Evolutionary conservation across 2,329 filamentous ascomycete species (phyloP), one percentile per base, ranked within the genome.

Genomic region (Dactylonectria macrodidyma): DNA sequence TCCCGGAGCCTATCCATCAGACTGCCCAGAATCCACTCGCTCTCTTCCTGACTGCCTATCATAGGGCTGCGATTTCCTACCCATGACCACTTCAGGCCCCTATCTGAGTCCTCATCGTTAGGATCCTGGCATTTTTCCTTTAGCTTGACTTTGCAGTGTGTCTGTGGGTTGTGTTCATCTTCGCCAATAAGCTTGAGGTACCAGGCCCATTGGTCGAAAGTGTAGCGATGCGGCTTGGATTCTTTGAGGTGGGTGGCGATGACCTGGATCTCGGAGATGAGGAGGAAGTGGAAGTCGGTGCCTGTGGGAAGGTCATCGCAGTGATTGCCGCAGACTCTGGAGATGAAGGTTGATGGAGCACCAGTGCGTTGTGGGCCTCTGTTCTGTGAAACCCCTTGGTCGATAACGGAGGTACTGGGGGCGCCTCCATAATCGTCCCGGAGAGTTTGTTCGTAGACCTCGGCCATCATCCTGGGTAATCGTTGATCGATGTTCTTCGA

Each of bases 161-260:
- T 86, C 5, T 81, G 78, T 2, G 86, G 80, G 70, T 83, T 83
- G 62, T 80, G 81, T 75, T 91, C 89, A 76, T 91, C 88, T 75
- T 91, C 88, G 55, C 89, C 89, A n/a, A 97, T 93, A 36, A 97
- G 85, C 24, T 89, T 88, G 8, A 95, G 91, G 73, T 94, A 96
- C 83, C 93, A 93, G 0, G 92, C 92, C 95, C 95, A 97, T 77
- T 97, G 92, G 72, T 95, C 90, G 70, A 95, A 98, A 0, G 84
- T 86, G 78, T 97, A 98, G 61, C 86, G 87, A 62, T 90, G 90
- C 2, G 88, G 86, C 4, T 85, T 80, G 51, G 84, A 80, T 19
- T 88, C 87, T 38, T 93, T 82, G 76, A 96, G 89, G 56, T 88
- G 83, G n/a, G 67, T 67, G 2, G 90, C 89, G 1, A 93, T 89